phyloP scores from a whole-genome alignment of 129 eudicot species.

The Ambrosia trifida region DNA sequence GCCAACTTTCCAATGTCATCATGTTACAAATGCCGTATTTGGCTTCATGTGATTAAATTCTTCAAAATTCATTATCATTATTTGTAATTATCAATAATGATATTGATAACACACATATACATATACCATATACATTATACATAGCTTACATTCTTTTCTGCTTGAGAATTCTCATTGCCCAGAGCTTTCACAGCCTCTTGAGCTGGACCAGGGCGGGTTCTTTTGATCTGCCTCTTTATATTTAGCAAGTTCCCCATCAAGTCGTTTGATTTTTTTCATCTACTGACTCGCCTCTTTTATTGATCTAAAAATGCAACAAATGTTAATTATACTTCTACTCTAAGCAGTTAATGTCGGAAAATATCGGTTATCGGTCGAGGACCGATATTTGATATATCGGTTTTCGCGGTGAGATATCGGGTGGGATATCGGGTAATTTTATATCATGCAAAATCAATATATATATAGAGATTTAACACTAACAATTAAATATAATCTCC shows the following conservation, averaged over 20 bases:
- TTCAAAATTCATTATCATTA: not conserved
- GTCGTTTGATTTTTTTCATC: constrained; percentile 87
- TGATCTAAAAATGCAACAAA: constrained; percentile 44
- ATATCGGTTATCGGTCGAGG: no score
- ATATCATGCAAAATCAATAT: no score
- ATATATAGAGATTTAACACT: no score
- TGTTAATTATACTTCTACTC: constrained; percentile 2
- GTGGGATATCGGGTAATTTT: no score
- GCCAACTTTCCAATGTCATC: not conserved
- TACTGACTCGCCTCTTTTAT: constrained; percentile 80
- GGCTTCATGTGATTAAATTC: no score
- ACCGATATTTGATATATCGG: no score
- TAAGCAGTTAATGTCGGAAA: no score
- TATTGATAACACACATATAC: no score
- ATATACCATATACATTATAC: not conserved
- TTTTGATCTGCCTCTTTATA: constrained; percentile 70
- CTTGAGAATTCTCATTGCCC: constrained; percentile 83
- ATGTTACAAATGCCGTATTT: no score
- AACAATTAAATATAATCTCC: no score
- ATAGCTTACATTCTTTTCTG: constrained; percentile 73
- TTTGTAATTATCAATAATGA: no score
- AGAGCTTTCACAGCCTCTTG: constrained; percentile 87
- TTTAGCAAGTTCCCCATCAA: constrained; percentile 72
- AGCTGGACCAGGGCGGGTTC: constrained; percentile 85
- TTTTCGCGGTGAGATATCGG: no score